A percentile compares a stretch with the other conserved stretches of the same genome.
These are phyloP conservation scores for Bullera alba DNA, from an alignment of 768 basidiomycete genomes.

Conservation along the genomic window DNA sequence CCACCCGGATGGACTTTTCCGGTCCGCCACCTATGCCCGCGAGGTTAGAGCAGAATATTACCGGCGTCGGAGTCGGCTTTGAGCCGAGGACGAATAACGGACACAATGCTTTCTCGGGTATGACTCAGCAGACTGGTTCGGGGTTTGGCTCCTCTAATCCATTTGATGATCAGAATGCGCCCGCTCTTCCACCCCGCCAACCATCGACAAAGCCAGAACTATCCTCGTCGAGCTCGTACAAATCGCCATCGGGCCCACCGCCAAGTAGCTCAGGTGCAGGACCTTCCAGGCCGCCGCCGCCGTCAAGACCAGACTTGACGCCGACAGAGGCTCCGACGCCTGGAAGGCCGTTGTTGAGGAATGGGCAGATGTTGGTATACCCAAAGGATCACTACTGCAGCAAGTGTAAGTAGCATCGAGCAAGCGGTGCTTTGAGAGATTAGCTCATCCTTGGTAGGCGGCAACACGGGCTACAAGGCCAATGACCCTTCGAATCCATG, in stretches of 20 bases:
- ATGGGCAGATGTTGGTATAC: conserved; percentile 32
- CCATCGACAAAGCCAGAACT: too few relatives aligned
- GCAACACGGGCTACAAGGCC: conserved; percentile 36
- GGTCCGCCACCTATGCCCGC: conserved; percentile 37
- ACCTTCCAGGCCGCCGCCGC: conserved; percentile 9
- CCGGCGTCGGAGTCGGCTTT: conserved; percentile 35
- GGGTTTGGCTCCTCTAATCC: background rate
- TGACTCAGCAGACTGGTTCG: too few relatives aligned
- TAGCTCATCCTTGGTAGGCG: conserved; percentile 11
- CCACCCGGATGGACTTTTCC: conserved; percentile 32
- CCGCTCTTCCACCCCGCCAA: background rate
- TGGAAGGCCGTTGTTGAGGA: conserved; percentile 29
- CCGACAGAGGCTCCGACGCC: conserved; percentile 34
- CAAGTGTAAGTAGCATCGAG: conserved; percentile 21
- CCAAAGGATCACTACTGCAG: conserved; percentile 29
- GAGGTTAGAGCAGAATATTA: conserved; percentile 20
- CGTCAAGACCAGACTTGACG: conserved; percentile 8
- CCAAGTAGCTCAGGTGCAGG: too few relatives aligned
- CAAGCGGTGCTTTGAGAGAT: background rate
- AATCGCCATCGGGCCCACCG: too few relatives aligned
- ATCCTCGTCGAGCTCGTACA: too few relatives aligned
- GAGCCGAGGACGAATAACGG: conserved; percentile 10
- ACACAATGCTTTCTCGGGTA: background rate
- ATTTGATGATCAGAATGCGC: background rate
- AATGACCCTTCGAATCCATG: conserved; percentile 34